phyloP scores from a whole-genome alignment of 1,284 basidiomycete species.

The Cryptococcus sp. region DNA sequence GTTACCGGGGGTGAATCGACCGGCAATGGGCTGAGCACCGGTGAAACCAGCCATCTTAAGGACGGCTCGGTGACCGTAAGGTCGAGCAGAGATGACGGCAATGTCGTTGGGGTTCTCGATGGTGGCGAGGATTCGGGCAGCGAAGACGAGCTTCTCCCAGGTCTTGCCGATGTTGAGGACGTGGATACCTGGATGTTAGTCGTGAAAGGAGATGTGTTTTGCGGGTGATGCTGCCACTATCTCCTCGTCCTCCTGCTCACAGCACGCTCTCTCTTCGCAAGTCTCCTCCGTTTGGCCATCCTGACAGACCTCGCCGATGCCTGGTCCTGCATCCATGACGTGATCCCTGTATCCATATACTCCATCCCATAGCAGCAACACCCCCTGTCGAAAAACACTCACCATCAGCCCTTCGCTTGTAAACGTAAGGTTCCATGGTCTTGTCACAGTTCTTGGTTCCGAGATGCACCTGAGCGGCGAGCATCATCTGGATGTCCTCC shows the following conservation, averaged over 20 bases:
- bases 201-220: too few species aligned
- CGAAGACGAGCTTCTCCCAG: constrained; percentile 97
- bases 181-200: constrained; percentile 68
- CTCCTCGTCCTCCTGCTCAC: too few species aligned
- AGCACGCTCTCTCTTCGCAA: too few species aligned
- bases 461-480: constrained; percentile 94
- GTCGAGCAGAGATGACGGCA: constrained; percentile 95
- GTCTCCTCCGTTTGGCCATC: too few species aligned
- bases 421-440: constrained; percentile 97
- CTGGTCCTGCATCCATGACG: background rate
- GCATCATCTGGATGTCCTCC: constrained; percentile 92
- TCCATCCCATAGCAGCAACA: background rate
- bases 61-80: constrained; percentile 98
- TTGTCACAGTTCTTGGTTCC: constrained; percentile 99
- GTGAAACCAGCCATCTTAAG: constrained; percentile 98
- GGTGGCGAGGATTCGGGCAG: constrained; percentile 87
- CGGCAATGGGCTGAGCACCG: constrained; percentile 96
- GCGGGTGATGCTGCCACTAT: too few species aligned
- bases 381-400: constrained; percentile 38
- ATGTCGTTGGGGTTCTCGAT: constrained; percentile 98
- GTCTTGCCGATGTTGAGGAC: constrained; percentile 98
- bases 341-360: background rate
- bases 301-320: too few species aligned
- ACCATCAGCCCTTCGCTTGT: constrained; percentile 95
- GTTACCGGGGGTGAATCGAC: constrained; percentile 97